Evolutionary conservation across 768 basidiomycete species (phyloP).

Genomic region (Nidula microcarpa): DNA sequence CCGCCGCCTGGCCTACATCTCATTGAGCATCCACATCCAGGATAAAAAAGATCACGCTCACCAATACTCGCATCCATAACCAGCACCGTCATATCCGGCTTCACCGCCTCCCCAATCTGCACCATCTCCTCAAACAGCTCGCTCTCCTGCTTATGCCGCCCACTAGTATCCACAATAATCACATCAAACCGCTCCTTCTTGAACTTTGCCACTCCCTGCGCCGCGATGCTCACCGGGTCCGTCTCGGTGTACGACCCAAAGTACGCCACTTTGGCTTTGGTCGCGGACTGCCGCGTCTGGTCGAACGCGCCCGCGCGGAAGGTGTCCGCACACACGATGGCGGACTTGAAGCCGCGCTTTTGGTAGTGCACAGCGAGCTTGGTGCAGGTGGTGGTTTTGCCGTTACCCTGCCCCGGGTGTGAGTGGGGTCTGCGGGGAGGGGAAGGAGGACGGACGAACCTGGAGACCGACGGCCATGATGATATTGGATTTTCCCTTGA

Average conservation of each 20-base stretch:
- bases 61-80: constrained; percentile 97
- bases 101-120: constrained; percentile 90
- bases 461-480: constrained; percentile 98
- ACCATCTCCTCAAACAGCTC: constrained; percentile 99
- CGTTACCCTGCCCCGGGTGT: constrained; percentile 69
- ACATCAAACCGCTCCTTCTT: constrained; percentile 98
- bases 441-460: constrained; percentile 37
- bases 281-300: constrained; percentile 97
- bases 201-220: constrained; percentile 94
- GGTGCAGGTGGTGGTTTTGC: constrained; percentile 99
- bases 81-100: constrained; percentile 94
- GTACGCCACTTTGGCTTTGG: constrained; percentile 98
- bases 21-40: neutral
- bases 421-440: neutral
- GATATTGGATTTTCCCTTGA: constrained; percentile 90
- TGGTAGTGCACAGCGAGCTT: constrained; percentile 98
- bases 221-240: constrained; percentile 92
- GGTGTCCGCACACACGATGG: constrained; percentile 97
- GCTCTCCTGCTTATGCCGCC: constrained; percentile 94
- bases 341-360: constrained; percentile 93
- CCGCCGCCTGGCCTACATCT: constrained; percentile 85
- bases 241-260: constrained; percentile 99
- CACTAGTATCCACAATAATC: constrained; percentile 98
- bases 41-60: constrained; percentile 19
- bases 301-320: constrained; percentile 99